Conservation (phyloP, 257 asterid genomes). For the Nicotiana benthamiana region DNA sequence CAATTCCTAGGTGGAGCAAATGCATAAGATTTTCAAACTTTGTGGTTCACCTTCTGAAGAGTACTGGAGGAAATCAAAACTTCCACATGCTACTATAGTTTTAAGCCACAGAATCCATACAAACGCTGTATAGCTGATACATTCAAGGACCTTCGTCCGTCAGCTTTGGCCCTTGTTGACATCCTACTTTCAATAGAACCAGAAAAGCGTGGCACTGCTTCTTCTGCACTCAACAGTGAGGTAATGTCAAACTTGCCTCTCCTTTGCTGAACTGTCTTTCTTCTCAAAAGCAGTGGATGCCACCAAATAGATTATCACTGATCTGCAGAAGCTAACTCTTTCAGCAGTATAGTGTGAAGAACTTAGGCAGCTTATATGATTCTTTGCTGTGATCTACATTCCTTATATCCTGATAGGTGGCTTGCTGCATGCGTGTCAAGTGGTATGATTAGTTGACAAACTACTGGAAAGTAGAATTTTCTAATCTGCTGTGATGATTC, state of each 20-base stretch:
- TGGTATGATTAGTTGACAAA: not conserved
- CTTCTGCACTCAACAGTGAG: slow-evolving; percentile 18
- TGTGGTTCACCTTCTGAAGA: slow-evolving; percentile 23
- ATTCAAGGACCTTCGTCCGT: slow-evolving; percentile 11
- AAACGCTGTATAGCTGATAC: slow-evolving; percentile 10
- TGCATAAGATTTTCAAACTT: slow-evolving; percentile 23
- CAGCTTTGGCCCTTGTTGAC: slow-evolving; percentile 11
- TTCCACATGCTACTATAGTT: slow-evolving; percentile 17
- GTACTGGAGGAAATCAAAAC: slow-evolving; percentile 17
- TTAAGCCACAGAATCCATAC: slow-evolving; percentile 16
- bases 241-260: not conserved
- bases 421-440: not conserved
- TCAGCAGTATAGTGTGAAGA: not conserved
- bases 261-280: not conserved
- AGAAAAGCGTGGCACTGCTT: slow-evolving; percentile 7
- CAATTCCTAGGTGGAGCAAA: slow-evolving; percentile 15
- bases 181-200: slow-evolving; percentile 16
- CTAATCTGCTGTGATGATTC: not conserved
- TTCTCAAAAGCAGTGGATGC: not conserved
- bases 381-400: not conserved
- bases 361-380: not conserved
- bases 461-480: not conserved
- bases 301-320: not conserved
- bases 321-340: not conserved
- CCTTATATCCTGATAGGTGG: not conserved